Base-by-base conservation (phyloP, 805 yeast genomes). In the Blastobotrys muscicola region DNA sequence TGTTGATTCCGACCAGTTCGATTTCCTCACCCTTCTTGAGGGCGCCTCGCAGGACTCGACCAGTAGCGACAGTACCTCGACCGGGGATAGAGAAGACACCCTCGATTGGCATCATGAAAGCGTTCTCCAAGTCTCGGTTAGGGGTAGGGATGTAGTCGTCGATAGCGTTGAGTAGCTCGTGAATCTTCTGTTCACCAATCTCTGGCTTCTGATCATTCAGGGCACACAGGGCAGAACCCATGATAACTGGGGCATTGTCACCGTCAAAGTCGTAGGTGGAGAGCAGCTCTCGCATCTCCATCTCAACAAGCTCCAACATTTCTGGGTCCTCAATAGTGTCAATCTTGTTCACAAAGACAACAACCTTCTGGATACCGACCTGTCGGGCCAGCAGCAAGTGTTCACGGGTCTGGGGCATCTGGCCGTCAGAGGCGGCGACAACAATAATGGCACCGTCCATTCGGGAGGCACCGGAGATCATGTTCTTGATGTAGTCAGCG, bases 361-460 rank as follows among this genome's bases (percentile, higher is more conserved):
- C 97, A 63, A 92, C 78, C 71, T 87, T 78, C 72, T 90, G 94
- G 55, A 92, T 95, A 78, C 98, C 98, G 65, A 92, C 97, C 75
- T 92, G 98, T 76, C 97, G 86, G 52, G 98, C 98, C 62, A 92
- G 80, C 68, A 92, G 73, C 72, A 92, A 76, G 73, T 92, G 98
- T 74, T 92, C 98, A 75, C 97, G 85, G 57, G 98, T 92, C 75
- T 92, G 98, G 64, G 97, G 97, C 97, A 90, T 92, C 72, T 87
- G 95, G 62, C 98, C 98, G 64, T 92, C 98, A 46, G 95, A 75
- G 51, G 98, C 98, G 61, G 97, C 98, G 67, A 92, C 97, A 50
- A 90, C 97, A 71, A 90, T 90, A 59, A 90, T 89, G 55, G 97
- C 97, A 75, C 97, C 97, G 68, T 90, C 97, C 97, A 89, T 89